phyloP scores from a whole-genome alignment of 2,329 filamentous ascomycete genomes.

The Sodiomyces alkalinus region DNA sequence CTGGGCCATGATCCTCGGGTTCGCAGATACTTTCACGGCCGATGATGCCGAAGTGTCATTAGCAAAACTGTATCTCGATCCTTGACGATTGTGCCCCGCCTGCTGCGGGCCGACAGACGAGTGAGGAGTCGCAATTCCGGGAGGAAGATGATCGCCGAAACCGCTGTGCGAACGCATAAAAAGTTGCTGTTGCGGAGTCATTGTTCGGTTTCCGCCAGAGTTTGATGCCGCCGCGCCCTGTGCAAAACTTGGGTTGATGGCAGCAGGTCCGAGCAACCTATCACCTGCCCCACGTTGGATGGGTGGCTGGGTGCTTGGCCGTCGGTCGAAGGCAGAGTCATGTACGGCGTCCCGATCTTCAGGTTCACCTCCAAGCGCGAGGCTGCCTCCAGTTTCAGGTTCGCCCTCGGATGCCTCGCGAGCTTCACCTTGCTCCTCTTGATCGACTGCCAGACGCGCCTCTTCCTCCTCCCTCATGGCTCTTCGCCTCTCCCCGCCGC shows the following conservation, averaged over 20 bases:
- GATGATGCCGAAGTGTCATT: constrained; percentile 54
- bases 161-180: constrained; percentile 49
- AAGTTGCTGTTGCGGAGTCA: constrained; percentile 67
- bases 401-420: constrained; percentile 50
- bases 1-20: constrained; percentile 68
- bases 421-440: constrained; percentile 30
- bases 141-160: constrained; percentile 46
- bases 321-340: constrained; percentile 37
- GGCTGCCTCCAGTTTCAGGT: constrained; percentile 65
- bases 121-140: constrained; percentile 37
- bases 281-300: constrained; percentile 49
- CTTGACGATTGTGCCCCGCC: constrained; percentile 61
- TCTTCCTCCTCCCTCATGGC: constrained; percentile 62
- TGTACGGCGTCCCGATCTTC: constrained; percentile 55
- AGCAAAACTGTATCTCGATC: constrained; percentile 76
- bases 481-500: constrained; percentile 68
- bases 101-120: constrained; percentile 39
- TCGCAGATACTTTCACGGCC: constrained; percentile 62
- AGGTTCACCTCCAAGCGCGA: constrained; percentile 83
- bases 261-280: constrained; percentile 38
- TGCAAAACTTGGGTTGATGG: constrained; percentile 31
- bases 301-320: constrained; percentile 59
- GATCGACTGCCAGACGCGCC: constrained; percentile 28
- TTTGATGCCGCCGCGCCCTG: constrained; percentile 28
- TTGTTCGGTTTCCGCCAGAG: constrained; percentile 46